Base-by-base conservation (phyloP, 257 asterid genomes). In the Osmanthus fragrans region DNA sequence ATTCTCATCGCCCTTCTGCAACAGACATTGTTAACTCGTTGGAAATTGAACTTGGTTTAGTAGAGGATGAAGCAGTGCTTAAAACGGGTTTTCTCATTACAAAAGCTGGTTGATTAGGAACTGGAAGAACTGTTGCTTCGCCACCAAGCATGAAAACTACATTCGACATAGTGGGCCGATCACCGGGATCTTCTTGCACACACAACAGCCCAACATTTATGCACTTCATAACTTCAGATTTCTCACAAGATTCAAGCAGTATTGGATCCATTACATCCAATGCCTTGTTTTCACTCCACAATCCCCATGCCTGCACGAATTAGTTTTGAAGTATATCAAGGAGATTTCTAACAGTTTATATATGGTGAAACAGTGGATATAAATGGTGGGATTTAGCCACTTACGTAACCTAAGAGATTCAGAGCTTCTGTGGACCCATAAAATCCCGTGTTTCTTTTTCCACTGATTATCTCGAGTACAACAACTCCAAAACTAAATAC, bases 191-290 rank as follows among this genome's bases (percentile, higher is more conserved):
- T 25, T 63, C 69, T 63, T 63, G 19, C 18, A 63, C 69, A 25
- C 69, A 63, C 69, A 63, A 63, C 34, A 63, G 7, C 34, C 69
- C 69, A 63, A 63, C 32, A 63, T 63, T 63, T 10, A 63, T 63
- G 69, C 69, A 63, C 69, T 63, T 63, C 1, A 63, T 27, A 63
- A 63, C 69, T 63, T 63, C 69, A 63, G 34, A 9, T 63, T 63
- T 63, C 19, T 63, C 69, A 63, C 8, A 63, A 23, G 32, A 25
- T 63, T 63, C 34, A 63, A 63, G 33, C 32, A 63, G 69, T 9
- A 63, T 25, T 23, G 33, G 69, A 2, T 63, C 69, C 69, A 63
- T 4, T 63, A 63, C 11, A 63, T 63, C 34, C 3, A 63, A 15
- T 23, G 69, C 69, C 34, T 23, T 63, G 33, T 63, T 63, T 27